Evolutionary conservation across 371 early-diverging fungal species (phyloP).

Genomic region (Blakeslea trispora): DNA sequence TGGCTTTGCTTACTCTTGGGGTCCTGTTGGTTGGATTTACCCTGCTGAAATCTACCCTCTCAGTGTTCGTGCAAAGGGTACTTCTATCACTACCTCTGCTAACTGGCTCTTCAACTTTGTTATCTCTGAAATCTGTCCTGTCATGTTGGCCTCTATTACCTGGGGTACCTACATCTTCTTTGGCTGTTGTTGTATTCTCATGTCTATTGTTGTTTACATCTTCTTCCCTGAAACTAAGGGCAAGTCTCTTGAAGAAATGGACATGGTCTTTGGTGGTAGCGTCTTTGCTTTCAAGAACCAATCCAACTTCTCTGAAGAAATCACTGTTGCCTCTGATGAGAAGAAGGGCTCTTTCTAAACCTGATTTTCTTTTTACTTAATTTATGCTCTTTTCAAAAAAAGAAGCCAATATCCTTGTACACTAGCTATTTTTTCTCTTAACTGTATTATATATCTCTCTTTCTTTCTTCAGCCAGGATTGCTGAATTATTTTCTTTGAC

Average conservation of each 20-base stretch:
- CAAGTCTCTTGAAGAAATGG: constrained; percentile 57
- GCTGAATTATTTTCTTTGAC: background rate
- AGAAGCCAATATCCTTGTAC: background rate
- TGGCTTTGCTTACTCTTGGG: constrained; percentile 49
- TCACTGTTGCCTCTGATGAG: background rate
- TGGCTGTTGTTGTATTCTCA: constrained; percentile 43
- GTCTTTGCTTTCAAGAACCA: constrained; percentile 12
- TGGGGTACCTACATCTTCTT: constrained; percentile 60
- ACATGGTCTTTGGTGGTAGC: constrained; percentile 42
- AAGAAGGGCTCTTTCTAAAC: constrained; percentile 10
- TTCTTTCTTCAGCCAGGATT: constrained; percentile 5
- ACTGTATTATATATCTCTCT: constrained; percentile 1
- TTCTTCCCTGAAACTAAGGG: constrained; percentile 60
- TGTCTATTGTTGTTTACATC: constrained; percentile 33
- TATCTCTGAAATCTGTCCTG: constrained; percentile 39
- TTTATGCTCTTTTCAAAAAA: no score
- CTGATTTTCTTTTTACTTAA: no score
- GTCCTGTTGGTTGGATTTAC: constrained; percentile 51
- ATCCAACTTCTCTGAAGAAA: background rate
- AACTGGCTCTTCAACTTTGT: constrained; percentile 62
- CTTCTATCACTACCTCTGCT: constrained; percentile 56
- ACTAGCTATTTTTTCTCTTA: background rate
- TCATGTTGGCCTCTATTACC: constrained; percentile 40
- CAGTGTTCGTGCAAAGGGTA: constrained; percentile 44
- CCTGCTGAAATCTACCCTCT: constrained; percentile 66